Evolutionary conservation across 192 early-diverging fungal genomes (phyloP).

Genomic region (Kickxella alabastrina): DNA sequence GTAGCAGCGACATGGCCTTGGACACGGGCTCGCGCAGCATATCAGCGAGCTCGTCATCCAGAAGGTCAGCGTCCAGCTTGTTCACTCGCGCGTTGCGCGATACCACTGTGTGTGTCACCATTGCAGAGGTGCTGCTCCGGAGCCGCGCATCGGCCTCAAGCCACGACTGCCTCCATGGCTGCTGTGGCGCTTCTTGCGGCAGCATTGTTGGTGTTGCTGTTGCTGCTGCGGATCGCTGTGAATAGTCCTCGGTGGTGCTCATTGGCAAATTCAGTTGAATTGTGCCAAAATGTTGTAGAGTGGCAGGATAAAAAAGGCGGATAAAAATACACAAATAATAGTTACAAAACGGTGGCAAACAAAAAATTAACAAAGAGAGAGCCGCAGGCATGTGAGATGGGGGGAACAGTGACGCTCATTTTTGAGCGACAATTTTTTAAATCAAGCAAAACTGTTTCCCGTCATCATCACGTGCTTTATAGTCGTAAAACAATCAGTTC

Average conservation of each 20-base stretch:
- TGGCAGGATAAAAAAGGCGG: too few relatives aligned
- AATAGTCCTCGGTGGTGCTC: background rate
- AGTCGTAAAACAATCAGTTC: too few relatives aligned
- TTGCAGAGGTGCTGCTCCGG: constrained; percentile 60
- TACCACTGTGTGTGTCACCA: constrained; percentile 56
- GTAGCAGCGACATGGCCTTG: constrained; percentile 59
- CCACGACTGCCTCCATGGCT: constrained; percentile 41
- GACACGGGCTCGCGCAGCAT: constrained; percentile 76
- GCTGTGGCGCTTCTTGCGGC: constrained; percentile 23
- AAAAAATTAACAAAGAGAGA: too few relatives aligned
- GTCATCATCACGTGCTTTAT: too few relatives aligned
- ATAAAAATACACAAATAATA: background rate
- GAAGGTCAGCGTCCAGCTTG: constrained; percentile 79
- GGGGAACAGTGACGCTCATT: background rate
- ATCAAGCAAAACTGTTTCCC: too few relatives aligned
- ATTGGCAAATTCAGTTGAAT: too few relatives aligned
- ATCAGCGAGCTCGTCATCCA: constrained; percentile 71
- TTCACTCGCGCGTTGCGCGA: constrained; percentile 59
- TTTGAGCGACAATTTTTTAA: too few relatives aligned
- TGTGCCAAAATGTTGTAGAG: too few relatives aligned
- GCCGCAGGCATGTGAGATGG: too few relatives aligned
- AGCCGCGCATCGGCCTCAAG: constrained; percentile 40
- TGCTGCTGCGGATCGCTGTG: too few relatives aligned
- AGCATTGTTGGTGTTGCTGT: constrained; percentile 7
- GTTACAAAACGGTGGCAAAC: too few relatives aligned